Evolutionary conservation across 2,329 filamentous ascomycete species (phyloP).

Genomic region (Rhinocladiella mackenziei): DNA sequence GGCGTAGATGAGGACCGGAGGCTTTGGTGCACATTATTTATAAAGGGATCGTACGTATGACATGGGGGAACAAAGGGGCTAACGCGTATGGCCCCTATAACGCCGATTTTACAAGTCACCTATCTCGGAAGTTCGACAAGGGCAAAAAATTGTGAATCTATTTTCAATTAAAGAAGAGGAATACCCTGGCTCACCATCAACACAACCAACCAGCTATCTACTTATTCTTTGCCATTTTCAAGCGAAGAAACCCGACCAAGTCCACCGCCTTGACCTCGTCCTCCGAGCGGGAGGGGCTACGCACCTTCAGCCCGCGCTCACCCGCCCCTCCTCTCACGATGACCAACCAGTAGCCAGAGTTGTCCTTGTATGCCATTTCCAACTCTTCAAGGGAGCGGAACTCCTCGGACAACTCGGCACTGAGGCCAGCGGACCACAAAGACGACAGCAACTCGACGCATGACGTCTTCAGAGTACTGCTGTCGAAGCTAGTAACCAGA

Average conservation of each 20-base stretch:
- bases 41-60: too few relatives aligned
- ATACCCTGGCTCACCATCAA: too few relatives aligned
- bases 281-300: constrained; percentile 71
- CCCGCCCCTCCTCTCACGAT: constrained; percentile 61
- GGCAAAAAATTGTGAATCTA: too few relatives aligned
- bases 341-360: constrained; percentile 76
- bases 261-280: constrained; percentile 74
- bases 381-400: constrained; percentile 75
- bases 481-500: constrained; percentile 82
- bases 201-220: too few relatives aligned
- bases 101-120: too few relatives aligned
- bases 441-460: constrained; percentile 73
- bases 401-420: constrained; percentile 80
- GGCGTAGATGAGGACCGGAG: too few relatives aligned
- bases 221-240: constrained; percentile 21
- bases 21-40: too few relatives aligned
- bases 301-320: constrained; percentile 71
- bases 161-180: too few relatives aligned
- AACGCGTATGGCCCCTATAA: too few relatives aligned
- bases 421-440: constrained; percentile 80
- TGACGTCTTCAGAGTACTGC: constrained; percentile 66
- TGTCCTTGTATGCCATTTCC: constrained; percentile 58
- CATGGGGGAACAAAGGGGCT: too few relatives aligned
- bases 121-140: too few relatives aligned
- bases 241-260: constrained; percentile 67